Conservation (phyloP, 108 stramenopile genomes). For the Schizochytrium sp. region DNA sequence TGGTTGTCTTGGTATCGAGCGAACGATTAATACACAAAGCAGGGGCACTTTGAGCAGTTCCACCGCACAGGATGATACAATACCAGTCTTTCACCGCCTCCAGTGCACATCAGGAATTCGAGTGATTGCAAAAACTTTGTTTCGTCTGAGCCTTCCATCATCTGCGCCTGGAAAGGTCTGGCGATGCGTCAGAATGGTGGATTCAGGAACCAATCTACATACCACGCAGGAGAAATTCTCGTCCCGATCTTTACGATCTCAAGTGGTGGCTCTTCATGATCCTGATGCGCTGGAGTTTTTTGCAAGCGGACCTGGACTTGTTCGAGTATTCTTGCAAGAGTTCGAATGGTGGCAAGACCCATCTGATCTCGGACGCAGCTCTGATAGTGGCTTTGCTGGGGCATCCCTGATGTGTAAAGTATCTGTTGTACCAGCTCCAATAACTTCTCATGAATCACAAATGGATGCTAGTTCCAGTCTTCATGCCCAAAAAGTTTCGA, state of each 20-base stretch:
- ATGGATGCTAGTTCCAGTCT: neutral
- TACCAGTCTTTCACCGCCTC: neutral
- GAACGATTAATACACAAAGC: neutral
- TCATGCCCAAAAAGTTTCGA: neutral
- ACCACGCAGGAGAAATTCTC: neutral
- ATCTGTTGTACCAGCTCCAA: neutral
- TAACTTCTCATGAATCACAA: neutral
- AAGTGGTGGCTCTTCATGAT: neutral
- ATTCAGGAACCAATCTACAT: neutral
- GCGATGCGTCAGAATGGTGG: conserved; percentile 16
- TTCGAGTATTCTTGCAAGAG: neutral
- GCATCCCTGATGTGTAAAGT: conserved; percentile 39
- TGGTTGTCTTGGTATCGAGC: conserved; percentile 2
- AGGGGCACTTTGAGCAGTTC: neutral
- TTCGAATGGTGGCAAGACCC: conserved; percentile 46
- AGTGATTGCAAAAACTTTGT: neutral
- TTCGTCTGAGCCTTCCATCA: neutral
- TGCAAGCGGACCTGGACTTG: neutral
- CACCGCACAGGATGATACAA: too few species aligned
- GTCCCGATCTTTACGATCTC: neutral
- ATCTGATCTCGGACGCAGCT: neutral
- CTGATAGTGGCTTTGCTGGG: neutral
- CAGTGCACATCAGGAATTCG: conserved; percentile 34
- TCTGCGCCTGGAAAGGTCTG: conserved; percentile 22
- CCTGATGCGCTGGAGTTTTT: conserved; percentile 49